Evolutionary conservation across 164 flowering plant species (phyloP).

Genomic region (Akebia trifoliata): DNA sequence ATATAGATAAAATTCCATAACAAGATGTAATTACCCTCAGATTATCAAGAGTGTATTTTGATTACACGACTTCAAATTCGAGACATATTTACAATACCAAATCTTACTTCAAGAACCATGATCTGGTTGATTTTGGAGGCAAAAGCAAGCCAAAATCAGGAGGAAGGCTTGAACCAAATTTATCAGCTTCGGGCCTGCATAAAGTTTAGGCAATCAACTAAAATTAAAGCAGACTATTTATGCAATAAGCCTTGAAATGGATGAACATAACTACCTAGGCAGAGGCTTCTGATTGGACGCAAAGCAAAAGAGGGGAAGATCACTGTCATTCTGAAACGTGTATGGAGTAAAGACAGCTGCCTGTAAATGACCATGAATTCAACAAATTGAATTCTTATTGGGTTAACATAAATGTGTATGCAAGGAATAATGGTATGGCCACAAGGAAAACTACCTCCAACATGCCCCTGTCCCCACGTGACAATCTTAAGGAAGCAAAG

Average conservation of each 20-base stretch:
- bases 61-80: neutral
- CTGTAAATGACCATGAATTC: too few relatives aligned
- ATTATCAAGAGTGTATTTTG: neutral
- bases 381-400: too few relatives aligned
- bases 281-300: constrained; percentile 46
- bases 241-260: constrained; percentile 1
- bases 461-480: constrained; percentile 66
- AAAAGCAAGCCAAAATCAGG: constrained; percentile 60
- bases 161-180: constrained; percentile 37
- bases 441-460: constrained; percentile 57
- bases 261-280: constrained; percentile 42
- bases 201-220: constrained; percentile 13
- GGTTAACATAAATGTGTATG: too few relatives aligned
- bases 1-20: constrained; percentile 1
- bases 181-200: constrained; percentile 53
- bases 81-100: neutral
- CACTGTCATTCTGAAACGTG: constrained; percentile 63
- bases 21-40: neutral
- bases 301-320: constrained; percentile 45
- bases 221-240: neutral
- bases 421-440: neutral
- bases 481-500: constrained; percentile 67
- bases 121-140: constrained; percentile 54
- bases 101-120: constrained; percentile 86
- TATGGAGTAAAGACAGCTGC: constrained; percentile 66